Base-by-base conservation (phyloP, 2,329 filamentous ascomycete genomes). In the Fusarium nematophilum region DNA sequence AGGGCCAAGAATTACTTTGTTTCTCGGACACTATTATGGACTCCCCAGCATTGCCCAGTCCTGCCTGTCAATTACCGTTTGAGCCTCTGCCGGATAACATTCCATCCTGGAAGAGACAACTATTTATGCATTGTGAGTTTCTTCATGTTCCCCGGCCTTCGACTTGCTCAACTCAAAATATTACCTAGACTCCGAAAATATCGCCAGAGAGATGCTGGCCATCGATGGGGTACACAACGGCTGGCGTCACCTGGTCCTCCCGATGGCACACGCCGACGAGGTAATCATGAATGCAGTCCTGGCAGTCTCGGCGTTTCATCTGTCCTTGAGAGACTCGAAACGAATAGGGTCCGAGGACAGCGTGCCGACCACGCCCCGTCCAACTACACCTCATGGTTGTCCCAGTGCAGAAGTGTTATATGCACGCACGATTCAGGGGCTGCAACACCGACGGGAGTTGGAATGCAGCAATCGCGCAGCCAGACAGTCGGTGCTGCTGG, bases 211-310 rank as follows among this genome's bases (percentile, higher is more conserved):
- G 25, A 61, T 61, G 57, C 31, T 61, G 5, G 57, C 42, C 5
- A 37, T 57, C 4, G 57, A 61, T 25, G 57, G 57, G 5, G 38
- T 18, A 11, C 57, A 61, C 45, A 61, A 61, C 30, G 57, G 57
- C 13, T 61, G 53, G 48, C 39, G 57, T 7, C 34, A 54, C 23
- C 27, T 57, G 3, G 25, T 61, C 8, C 49, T 61, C 10, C 57
- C 57, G 7, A 27, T 57, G 3, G 51, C 50, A 21, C 23, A 51
- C 7, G 29, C 4, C 3, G 57, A 61, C 5, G 50, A 46, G 1
- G 14, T 50, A 4, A 21, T 61, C 2, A 57, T 57, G 53, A 31
- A 61, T 21, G 39, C 57, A 8, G 46, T 57, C 5, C 37, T 57
- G 1, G 37, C 50, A 17, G 50, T 54, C 13, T 49, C 55, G 2